A percentile compares a stretch with the other conserved stretches of the same genome.
phyloP scores from a whole-genome alignment of 441 rosid species.

The Adansonia rubrostipa region DNA sequence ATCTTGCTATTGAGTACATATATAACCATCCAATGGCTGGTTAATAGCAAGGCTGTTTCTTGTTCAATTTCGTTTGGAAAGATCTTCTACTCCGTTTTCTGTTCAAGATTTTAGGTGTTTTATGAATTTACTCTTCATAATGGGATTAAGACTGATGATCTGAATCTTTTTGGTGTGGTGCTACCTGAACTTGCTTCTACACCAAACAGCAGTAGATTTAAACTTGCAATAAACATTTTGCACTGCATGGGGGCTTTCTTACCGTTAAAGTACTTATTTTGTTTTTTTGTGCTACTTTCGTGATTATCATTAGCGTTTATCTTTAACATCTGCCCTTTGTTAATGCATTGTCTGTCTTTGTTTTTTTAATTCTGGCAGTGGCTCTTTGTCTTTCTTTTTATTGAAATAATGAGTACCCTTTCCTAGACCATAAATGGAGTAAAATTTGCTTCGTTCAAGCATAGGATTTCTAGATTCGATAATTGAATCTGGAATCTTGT shows the following conservation, averaged over 20 bases:
- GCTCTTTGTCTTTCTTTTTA: not conserved
- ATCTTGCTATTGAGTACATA: conserved; percentile 82
- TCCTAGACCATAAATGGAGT: not conserved
- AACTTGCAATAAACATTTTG: conserved; percentile 18
- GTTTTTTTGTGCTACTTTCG: not conserved
- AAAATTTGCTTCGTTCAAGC: not conserved
- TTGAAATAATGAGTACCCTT: not conserved
- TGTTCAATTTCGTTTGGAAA: conserved; percentile 30
- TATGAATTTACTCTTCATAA: conserved; percentile 31
- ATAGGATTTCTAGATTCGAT: not conserved
- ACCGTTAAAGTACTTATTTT: conserved; percentile 8
- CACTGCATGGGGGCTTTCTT: conserved; percentile 1
- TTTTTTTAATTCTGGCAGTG: not conserved
- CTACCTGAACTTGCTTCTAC: conserved; percentile 20
- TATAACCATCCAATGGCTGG: conserved; percentile 83
- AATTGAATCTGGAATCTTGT: not conserved
- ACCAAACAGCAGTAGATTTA: not conserved
- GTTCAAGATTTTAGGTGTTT: conserved; percentile 27
- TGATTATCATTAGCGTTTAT: not conserved
- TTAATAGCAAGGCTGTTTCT: conserved; percentile 36
- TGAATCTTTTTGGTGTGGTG: conserved; percentile 32
- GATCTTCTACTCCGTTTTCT: conserved; percentile 27
- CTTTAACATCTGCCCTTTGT: not conserved
- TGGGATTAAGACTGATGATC: conserved; percentile 46
- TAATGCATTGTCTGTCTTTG: not conserved